Conservation (phyloP, 768 basidiomycete species). For the Suillus decipiens region DNA sequence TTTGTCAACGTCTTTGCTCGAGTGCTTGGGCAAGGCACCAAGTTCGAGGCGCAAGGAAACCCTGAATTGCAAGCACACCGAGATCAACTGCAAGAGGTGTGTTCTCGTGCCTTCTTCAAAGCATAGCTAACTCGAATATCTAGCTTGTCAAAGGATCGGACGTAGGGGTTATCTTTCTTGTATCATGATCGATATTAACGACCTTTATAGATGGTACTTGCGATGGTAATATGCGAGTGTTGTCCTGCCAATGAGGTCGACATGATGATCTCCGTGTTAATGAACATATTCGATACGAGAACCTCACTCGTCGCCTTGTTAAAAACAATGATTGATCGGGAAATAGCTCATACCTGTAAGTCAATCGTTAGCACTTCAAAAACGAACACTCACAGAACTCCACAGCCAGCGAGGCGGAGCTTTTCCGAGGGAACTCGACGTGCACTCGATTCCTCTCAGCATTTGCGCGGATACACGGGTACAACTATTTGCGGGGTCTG, state of each 20-base stretch:
- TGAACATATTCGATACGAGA: conserved; percentile 84
- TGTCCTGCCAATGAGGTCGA: conserved; percentile 81
- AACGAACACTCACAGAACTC: conserved; percentile 11
- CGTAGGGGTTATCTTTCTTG: conserved; percentile 41
- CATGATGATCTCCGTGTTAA: conserved; percentile 79
- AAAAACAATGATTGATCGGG: conserved; percentile 83
- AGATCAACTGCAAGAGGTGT: conserved; percentile 60
- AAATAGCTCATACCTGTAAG: conserved; percentile 76
- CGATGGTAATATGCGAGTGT: conserved; percentile 84
- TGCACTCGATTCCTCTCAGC: conserved; percentile 85
- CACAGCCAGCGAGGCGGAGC: conserved; percentile 74
- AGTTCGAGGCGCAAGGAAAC: conserved; percentile 65
- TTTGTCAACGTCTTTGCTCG: conserved; percentile 85
- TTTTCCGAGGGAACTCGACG: conserved; percentile 88
- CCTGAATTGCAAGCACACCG: conserved; percentile 47
- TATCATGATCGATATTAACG: conserved; percentile 14
- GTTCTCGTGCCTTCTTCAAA: conserved; percentile 20
- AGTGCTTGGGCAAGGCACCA: conserved; percentile 78
- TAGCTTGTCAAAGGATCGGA: conserved; percentile 76
- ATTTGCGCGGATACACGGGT: conserved; percentile 89
- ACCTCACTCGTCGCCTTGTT: conserved; percentile 70
- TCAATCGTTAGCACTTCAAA: conserved; percentile 1
- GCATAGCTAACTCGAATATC: conserved; percentile 12
- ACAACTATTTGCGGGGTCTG: conserved; percentile 83
- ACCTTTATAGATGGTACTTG: conserved; percentile 62